Evolutionary conservation across 768 basidiomycete species (phyloP).

Genomic region (Tylopilus intermedius): DNA sequence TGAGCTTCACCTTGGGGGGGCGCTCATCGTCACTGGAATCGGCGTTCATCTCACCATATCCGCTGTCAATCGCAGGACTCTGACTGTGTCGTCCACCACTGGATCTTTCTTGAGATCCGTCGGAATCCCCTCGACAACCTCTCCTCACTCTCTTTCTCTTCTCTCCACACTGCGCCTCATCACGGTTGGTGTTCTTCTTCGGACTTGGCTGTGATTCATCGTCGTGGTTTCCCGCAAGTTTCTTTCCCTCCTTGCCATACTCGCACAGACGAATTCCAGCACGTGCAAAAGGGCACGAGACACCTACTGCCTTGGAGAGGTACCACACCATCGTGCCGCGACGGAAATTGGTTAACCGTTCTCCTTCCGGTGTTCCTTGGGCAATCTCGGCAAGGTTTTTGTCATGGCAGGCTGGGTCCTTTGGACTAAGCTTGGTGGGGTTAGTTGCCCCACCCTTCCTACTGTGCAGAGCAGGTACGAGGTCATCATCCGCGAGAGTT

Average conservation of each 20-base stretch:
- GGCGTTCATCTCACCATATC: slow-evolving; percentile 20
- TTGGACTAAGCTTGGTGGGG: slow-evolving; percentile 27
- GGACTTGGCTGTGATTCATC: slow-evolving; percentile 32
- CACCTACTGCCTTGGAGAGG: slow-evolving; percentile 67
- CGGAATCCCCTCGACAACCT: slow-evolving; percentile 26
- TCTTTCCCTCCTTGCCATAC: slow-evolving; percentile 50
- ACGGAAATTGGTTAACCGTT: slow-evolving; percentile 64
- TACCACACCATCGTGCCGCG: slow-evolving; percentile 81
- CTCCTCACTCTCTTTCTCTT: slow-evolving; percentile 41
- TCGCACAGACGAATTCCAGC: slow-evolving; percentile 71
- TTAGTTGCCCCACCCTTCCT: slow-evolving; percentile 61
- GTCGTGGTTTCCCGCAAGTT: slow-evolving; percentile 21
- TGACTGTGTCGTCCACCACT: slow-evolving; percentile 10
- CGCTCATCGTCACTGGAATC: slow-evolving; percentile 33
- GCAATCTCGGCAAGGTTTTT: slow-evolving; percentile 15
- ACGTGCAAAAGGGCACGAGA: slow-evolving; percentile 69
- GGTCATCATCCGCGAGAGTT: slow-evolving; percentile 66
- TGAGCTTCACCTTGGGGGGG: slow-evolving; percentile 65
- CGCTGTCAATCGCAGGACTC: slow-evolving; percentile 26
- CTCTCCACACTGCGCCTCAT: slow-evolving; percentile 39
- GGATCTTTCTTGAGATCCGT: slow-evolving; percentile 7
- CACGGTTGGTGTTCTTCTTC: slow-evolving; percentile 39
- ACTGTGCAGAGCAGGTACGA: slow-evolving; percentile 66
- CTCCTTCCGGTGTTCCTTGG: slow-evolving; percentile 15
- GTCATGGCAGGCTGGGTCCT: slow-evolving; percentile 22